Evolutionary conservation across 2,329 filamentous ascomycete genomes (phyloP).

Genomic region (Xenoacremonium recifei): DNA sequence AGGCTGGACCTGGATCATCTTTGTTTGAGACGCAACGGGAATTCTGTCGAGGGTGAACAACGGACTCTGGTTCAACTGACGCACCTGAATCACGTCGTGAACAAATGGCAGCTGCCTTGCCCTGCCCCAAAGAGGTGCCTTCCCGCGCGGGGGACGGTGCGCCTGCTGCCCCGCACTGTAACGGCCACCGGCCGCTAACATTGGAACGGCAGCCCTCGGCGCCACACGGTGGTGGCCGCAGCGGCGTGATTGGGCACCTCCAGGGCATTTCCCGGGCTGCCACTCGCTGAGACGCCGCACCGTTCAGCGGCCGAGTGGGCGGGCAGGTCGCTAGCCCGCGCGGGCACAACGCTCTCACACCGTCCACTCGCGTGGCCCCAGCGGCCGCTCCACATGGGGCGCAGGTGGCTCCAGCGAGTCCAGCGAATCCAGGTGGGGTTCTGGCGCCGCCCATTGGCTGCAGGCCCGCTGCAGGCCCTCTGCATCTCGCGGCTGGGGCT

Average conservation of each 20-base stretch:
- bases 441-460: slow-evolving; percentile 31
- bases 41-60: too few species aligned
- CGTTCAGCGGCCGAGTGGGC: background rate
- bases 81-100: background rate
- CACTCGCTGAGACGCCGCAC: background rate
- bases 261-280: background rate
- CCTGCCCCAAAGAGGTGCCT: background rate
- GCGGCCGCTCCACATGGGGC: slow-evolving; percentile 1
- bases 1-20: too few species aligned
- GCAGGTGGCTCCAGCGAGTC: slow-evolving; percentile 7
- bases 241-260: slow-evolving; percentile 18
- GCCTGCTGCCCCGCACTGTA: too few species aligned
- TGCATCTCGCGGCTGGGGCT: slow-evolving; percentile 32
- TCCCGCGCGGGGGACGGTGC: too few species aligned
- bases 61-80: background rate
- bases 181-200: background rate
- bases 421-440: slow-evolving; percentile 17
- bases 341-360: background rate
- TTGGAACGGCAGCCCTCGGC: slow-evolving; percentile 2
- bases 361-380: background rate
- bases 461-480: too few species aligned
- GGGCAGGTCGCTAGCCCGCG: background rate
- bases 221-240: slow-evolving; percentile 4
- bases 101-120: background rate
- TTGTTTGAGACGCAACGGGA: too few species aligned